phyloP scores from a whole-genome alignment of 2,329 filamentous ascomycete genomes.

The Pseudophaeomoniella oleicola region DNA sequence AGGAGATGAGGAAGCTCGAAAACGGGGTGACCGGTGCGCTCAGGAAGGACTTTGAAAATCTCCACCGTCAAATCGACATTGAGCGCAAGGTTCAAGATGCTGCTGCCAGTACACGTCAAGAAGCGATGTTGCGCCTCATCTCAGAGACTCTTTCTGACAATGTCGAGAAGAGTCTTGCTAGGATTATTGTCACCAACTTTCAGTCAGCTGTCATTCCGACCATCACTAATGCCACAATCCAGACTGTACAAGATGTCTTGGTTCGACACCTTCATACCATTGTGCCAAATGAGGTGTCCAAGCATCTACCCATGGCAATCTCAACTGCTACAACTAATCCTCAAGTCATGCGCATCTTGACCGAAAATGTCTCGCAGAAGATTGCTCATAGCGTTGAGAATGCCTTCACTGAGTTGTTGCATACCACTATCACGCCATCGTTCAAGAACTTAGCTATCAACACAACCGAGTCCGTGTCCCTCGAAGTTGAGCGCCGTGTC shows the following conservation, averaged over 20 bases:
- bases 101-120: slow-evolving; percentile 49
- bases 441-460: slow-evolving; percentile 51
- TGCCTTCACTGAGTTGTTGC: slow-evolving; percentile 47
- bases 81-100: slow-evolving; percentile 54
- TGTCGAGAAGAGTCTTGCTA: slow-evolving; percentile 60
- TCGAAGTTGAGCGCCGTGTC: slow-evolving; percentile 51
- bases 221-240: slow-evolving; percentile 51
- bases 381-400: slow-evolving; percentile 56
- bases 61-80: slow-evolving; percentile 50
- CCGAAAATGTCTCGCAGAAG: slow-evolving; percentile 55
- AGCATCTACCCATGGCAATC: slow-evolving; percentile 52
- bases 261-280: slow-evolving; percentile 49
- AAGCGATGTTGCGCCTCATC: slow-evolving; percentile 53
- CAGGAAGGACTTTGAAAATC: slow-evolving; percentile 36
- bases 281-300: slow-evolving; percentile 60
- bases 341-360: slow-evolving; percentile 56
- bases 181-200: slow-evolving; percentile 64
- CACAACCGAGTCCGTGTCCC: slow-evolving; percentile 51
- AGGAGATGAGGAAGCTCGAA: slow-evolving; percentile 43
- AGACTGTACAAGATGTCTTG: slow-evolving; percentile 53
- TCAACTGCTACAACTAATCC: slow-evolving; percentile 56
- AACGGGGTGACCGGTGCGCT: slow-evolving; percentile 29
- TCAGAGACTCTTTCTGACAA: slow-evolving; percentile 56
- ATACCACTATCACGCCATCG: slow-evolving; percentile 49
- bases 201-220: slow-evolving; percentile 61